These are phyloP conservation scores for Dichomitus squalens DNA, from an alignment of 1,284 basidiomycete species.

Conservation along the genomic window DNA sequence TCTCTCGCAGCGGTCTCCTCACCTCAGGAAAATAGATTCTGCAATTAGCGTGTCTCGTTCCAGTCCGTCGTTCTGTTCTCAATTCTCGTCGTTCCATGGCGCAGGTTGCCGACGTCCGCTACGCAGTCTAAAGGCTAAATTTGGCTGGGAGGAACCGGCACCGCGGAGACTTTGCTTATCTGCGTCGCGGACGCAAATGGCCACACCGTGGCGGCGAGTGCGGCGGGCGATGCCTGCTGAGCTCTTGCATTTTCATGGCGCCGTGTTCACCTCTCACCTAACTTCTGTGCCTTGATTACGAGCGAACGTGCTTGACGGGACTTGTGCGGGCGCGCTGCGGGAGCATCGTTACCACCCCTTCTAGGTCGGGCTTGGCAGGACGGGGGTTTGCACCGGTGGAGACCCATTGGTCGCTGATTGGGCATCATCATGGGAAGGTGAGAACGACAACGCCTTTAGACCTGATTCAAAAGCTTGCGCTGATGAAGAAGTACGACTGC, in stretches of 20 bases:
- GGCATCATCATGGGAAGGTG: not conserved
- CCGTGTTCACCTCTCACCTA: too few relatives aligned
- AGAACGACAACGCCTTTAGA: not conserved
- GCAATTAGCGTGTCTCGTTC: not conserved
- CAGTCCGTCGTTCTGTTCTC: not conserved
- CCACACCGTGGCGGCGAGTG: not conserved
- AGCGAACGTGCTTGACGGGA: too few relatives aligned
- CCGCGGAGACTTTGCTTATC: constrained; percentile 20
- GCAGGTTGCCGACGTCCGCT: not conserved
- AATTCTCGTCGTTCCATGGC: not conserved
- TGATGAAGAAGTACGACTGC: not conserved
- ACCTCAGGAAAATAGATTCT: not conserved
- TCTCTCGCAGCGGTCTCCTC: not conserved
- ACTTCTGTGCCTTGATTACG: too few relatives aligned
- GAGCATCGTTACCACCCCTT: not conserved
- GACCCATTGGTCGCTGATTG: not conserved
- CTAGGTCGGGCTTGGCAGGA: not conserved
- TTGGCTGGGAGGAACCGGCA: constrained; percentile 9
- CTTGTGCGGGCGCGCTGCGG: not conserved
- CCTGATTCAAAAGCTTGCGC: not conserved
- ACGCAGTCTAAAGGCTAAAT: not conserved
- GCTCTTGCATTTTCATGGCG: not conserved
- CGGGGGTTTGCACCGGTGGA: not conserved
- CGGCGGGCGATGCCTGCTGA: not conserved
- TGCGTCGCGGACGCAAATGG: constrained; percentile 7